Percentiles rank a stretch among this genome's conserved stretches.
phyloP scores from a whole-genome alignment of 805 yeast species.

The Zygoascus tannicola region DNA sequence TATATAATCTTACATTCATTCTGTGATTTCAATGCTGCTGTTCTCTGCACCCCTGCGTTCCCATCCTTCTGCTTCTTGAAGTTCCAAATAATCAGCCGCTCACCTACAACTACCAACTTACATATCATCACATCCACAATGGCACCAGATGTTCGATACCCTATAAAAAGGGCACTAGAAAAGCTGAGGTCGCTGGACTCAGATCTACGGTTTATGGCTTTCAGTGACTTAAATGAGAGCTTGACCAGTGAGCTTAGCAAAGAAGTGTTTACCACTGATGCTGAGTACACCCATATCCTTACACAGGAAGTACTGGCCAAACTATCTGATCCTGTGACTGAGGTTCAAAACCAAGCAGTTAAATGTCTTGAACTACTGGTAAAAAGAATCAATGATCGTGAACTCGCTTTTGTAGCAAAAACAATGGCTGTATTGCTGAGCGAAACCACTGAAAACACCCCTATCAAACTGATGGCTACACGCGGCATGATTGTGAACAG shows the following conservation, averaged over 20 bases:
- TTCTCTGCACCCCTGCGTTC: too few relatives aligned
- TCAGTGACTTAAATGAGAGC: slow-evolving; percentile 54
- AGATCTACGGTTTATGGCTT: slow-evolving; percentile 77
- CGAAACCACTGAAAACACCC: slow-evolving; percentile 20
- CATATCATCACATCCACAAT: slow-evolving; percentile 2
- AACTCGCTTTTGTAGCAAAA: slow-evolving; percentile 6
- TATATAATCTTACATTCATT: too few relatives aligned
- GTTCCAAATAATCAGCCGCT: too few relatives aligned
- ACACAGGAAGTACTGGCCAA: slow-evolving; percentile 35
- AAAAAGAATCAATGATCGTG: slow-evolving; percentile 3
- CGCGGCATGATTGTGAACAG: slow-evolving; percentile 24
- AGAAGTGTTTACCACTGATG: slow-evolving; percentile 26
- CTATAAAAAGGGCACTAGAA: slow-evolving; percentile 11
- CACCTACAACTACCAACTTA: too few relatives aligned
- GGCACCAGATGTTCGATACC: slow-evolving; percentile 3
- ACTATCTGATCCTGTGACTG: slow-evolving; percentile 54
- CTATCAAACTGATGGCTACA: slow-evolving; percentile 29
- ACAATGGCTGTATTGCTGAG: slow-evolving; percentile 3
- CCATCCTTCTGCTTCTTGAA: too few relatives aligned
- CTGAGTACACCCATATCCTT: slow-evolving; percentile 22
- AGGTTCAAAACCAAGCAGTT: slow-evolving; percentile 68
- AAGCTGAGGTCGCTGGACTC: slow-evolving; percentile 41
- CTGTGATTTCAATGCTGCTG: too few relatives aligned
- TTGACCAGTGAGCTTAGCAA: slow-evolving; percentile 17
- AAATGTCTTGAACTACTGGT: slow-evolving; percentile 29